Percentiles rank a stretch among this genome's conserved stretches.
phyloP scores from a whole-genome alignment of 2,329 filamentous ascomycete genomes.

The Fusarium pininemorale region DNA sequence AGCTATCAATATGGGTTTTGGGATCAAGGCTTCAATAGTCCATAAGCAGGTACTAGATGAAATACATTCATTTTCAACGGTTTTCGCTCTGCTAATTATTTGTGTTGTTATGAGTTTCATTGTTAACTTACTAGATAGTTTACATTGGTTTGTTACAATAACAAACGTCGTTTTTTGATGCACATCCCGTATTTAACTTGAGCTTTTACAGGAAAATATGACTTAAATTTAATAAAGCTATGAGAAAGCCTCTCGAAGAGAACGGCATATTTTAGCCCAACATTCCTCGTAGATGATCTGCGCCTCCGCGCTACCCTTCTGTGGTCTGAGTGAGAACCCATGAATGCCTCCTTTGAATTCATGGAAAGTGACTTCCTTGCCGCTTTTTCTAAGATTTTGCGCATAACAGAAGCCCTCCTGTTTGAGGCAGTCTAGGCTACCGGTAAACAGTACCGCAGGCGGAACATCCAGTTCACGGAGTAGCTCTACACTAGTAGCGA shows the following conservation, averaged over 20 bases:
- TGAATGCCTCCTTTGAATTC: not conserved
- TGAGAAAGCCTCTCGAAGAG: accelerated
- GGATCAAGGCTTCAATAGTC: too few relatives aligned
- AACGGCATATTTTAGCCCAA: not conserved
- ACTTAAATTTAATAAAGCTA: too few relatives aligned
- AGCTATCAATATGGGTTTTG: too few relatives aligned
- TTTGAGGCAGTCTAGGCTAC: not conserved
- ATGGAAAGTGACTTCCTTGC: not conserved
- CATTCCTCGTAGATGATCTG: accelerated
- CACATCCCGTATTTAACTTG: too few relatives aligned
- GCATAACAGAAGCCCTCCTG: not conserved
- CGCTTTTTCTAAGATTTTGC: not conserved
- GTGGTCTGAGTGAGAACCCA: not conserved
- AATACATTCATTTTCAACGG: too few relatives aligned
- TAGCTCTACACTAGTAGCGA: accelerated
- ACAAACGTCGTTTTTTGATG: too few relatives aligned
- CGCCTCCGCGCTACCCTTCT: accelerated
- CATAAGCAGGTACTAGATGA: too few relatives aligned
- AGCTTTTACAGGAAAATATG: too few relatives aligned
- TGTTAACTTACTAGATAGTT: too few relatives aligned
- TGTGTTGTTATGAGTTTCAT: too few relatives aligned
- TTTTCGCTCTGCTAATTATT: too few relatives aligned
- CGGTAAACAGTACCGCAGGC: not conserved
- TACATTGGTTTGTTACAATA: too few relatives aligned
- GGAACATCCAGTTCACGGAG: not conserved